Evolutionary conservation across 441 rosid species (phyloP).

Genomic region (Gossypium schwendimanii): DNA sequence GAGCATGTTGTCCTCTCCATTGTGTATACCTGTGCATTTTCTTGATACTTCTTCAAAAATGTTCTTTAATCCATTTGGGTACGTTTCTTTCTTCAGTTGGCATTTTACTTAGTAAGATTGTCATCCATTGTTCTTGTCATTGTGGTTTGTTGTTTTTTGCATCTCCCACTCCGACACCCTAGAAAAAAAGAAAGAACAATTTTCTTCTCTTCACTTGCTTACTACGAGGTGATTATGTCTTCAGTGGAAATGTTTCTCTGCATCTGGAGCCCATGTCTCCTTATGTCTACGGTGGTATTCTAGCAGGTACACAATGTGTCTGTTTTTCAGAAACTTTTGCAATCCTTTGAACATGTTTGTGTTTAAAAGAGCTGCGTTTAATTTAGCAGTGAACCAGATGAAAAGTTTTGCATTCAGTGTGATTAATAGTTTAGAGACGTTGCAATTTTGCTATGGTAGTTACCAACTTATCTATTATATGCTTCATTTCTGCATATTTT

Average conservation of each 20-base stretch:
- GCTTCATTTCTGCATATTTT: background rate
- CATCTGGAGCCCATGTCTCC: constrained; percentile 47
- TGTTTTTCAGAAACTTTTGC: background rate
- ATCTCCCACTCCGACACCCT: background rate
- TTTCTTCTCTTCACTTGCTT: constrained; percentile 9
- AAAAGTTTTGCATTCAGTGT: background rate
- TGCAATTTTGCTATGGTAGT: background rate
- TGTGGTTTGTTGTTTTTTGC: background rate
- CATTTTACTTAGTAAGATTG: constrained; percentile 5
- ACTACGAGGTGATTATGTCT: constrained; percentile 22
- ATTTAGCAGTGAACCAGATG: background rate
- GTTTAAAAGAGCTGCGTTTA: background rate
- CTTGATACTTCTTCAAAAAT: constrained; percentile 58
- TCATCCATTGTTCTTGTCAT: background rate
- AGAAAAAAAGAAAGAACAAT: background rate
- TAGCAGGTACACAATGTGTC: constrained; percentile 59
- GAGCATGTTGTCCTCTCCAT: constrained; percentile 55
- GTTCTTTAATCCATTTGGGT: constrained; percentile 98
- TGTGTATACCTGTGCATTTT: constrained; percentile 55
- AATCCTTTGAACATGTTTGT: background rate
- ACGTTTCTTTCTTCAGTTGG: constrained; percentile 14
- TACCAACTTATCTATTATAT: background rate
- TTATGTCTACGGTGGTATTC: constrained; percentile 74
- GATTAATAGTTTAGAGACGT: background rate
- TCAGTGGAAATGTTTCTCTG: constrained; percentile 76